Evolutionary conservation across 768 basidiomycete species (phyloP).

Genomic region (Favolaschia claudopus): DNA sequence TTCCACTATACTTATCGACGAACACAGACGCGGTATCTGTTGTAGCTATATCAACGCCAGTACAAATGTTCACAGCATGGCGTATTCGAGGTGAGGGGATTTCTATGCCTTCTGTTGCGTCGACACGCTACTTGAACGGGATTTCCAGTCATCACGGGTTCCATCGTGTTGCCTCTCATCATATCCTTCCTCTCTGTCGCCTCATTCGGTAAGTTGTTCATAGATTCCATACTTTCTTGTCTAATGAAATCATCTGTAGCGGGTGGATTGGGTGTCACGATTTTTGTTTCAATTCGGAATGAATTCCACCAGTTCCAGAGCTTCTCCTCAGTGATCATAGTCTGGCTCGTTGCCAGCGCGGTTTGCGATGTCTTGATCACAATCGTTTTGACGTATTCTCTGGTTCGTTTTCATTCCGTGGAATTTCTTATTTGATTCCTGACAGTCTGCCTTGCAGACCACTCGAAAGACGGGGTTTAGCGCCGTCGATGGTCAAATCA

Average conservation of each 20-base stretch:
- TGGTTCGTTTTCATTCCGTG: slow-evolving; percentile 21
- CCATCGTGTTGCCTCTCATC: slow-evolving; percentile 5
- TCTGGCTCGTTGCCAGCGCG: slow-evolving; percentile 32
- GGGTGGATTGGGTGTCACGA: slow-evolving; percentile 14
- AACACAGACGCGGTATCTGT: not conserved
- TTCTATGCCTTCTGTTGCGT: not conserved
- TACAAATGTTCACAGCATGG: slow-evolving; percentile 26
- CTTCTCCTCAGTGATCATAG: slow-evolving; percentile 23
- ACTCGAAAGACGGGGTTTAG: slow-evolving; percentile 45
- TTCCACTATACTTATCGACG: not conserved
- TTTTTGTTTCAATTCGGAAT: slow-evolving; percentile 14
- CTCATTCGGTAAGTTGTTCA: slow-evolving; percentile 17
- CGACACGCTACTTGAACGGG: not conserved
- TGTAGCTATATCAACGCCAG: slow-evolving; percentile 12
- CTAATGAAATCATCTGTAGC: not conserved
- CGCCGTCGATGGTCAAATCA: slow-evolving; percentile 44
- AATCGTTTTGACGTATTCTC: slow-evolving; percentile 25
- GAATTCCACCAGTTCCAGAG: slow-evolving; percentile 28
- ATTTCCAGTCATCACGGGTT: slow-evolving; percentile 17
- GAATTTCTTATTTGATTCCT: not conserved
- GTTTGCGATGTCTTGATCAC: slow-evolving; percentile 35
- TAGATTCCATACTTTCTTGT: not conserved
- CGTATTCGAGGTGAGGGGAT: slow-evolving; percentile 12
- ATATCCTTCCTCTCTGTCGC: slow-evolving; percentile 11
- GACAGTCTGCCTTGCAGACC: too few relatives aligned